Conservation (phyloP, 1,139 yeast genomes). For the Keqinozyma sinolaborantium region DNA sequence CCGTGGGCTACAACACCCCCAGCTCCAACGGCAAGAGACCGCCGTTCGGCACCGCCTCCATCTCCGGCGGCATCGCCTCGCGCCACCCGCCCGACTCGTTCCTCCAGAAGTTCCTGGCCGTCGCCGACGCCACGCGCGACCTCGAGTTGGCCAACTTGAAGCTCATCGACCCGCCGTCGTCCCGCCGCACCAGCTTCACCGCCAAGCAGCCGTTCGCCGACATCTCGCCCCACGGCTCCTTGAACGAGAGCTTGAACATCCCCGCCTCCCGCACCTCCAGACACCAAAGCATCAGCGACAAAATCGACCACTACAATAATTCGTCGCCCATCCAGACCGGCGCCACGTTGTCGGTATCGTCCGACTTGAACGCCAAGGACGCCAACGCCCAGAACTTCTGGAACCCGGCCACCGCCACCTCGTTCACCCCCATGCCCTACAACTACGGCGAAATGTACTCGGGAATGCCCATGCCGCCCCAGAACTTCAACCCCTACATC, state of each 20-base stretch:
- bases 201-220: slow-evolving; percentile 14
- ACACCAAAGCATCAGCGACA: slow-evolving; percentile 63
- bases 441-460: slow-evolving; percentile 1
- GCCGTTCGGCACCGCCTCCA: slow-evolving; percentile 58
- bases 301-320: slow-evolving; percentile 55
- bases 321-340: slow-evolving; percentile 48
- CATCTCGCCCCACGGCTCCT: slow-evolving; percentile 43
- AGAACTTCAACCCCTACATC: slow-evolving; percentile 13
- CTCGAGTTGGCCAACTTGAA: slow-evolving; percentile 48
- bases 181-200: slow-evolving; percentile 51
- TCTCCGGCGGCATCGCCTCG: slow-evolving; percentile 54
- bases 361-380: slow-evolving; percentile 22
- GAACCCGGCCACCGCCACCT: slow-evolving; percentile 63
- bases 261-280: slow-evolving; percentile 37
- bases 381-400: slow-evolving; percentile 40
- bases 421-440: slow-evolving; percentile 48
- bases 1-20: slow-evolving; percentile 20
- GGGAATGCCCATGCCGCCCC: slow-evolving; percentile 7
- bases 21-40: slow-evolving; percentile 12
- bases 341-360: slow-evolving; percentile 33
- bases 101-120: slow-evolving; percentile 65
- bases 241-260: slow-evolving; percentile 50
- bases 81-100: slow-evolving; percentile 51
- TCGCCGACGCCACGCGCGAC: slow-evolving; percentile 78
- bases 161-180: slow-evolving; percentile 23